Evolutionary conservation across 2,329 filamentous ascomycete genomes (phyloP).

Genomic region (Talaromyces piceae): DNA sequence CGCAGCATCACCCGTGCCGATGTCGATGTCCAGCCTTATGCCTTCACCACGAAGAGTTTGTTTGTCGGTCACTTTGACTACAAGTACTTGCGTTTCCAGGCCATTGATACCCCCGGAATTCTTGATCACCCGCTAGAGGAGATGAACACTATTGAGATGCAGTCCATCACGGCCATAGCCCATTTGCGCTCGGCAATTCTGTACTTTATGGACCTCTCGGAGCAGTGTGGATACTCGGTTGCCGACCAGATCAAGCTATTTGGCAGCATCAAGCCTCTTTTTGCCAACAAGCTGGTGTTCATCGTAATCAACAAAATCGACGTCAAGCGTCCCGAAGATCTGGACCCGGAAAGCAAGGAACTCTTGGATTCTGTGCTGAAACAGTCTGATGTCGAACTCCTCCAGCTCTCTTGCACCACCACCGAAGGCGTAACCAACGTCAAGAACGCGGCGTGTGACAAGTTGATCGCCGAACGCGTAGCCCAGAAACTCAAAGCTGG

Average conservation of each 20-base stretch:
- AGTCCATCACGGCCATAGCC: constrained; percentile 94
- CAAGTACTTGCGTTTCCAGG: constrained; percentile 84
- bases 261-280: constrained; percentile 92
- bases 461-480: constrained; percentile 84
- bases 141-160: constrained; percentile 99
- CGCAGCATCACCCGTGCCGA: constrained; percentile 88
- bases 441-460: constrained; percentile 90
- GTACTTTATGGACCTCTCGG: constrained; percentile 96
- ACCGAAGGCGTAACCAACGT: constrained; percentile 89
- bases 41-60: constrained; percentile 94
- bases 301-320: constrained; percentile 99
- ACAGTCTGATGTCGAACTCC: constrained; percentile 80
- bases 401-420: constrained; percentile 91
- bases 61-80: constrained; percentile 98
- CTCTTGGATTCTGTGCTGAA: constrained; percentile 75
- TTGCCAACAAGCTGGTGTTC: constrained; percentile 95
- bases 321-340: constrained; percentile 75
- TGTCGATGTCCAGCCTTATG: constrained; percentile 95
- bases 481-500: constrained; percentile 90
- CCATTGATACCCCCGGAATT: constrained; percentile 97
- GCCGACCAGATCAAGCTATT: constrained; percentile 90
- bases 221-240: constrained; percentile 94
- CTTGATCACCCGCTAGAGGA: constrained; percentile 95
- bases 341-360: constrained; percentile 69
- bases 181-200: constrained; percentile 91